Evolutionary conservation across 208 protist species (phyloP), one percentile per base, ranked within the genome.

Genomic region (Trypanosoma boissoni): DNA sequence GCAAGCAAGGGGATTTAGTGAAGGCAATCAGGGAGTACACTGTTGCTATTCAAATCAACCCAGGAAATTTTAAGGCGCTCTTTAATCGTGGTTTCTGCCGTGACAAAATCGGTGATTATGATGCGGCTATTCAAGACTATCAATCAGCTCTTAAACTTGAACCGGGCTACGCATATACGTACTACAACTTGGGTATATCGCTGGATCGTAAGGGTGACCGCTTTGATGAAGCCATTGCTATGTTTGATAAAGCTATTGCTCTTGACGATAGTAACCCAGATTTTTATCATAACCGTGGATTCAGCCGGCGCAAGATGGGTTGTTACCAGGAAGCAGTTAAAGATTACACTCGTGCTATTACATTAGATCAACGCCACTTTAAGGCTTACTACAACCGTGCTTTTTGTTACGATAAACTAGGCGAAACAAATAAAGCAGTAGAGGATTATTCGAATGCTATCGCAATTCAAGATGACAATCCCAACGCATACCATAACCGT

Each of bases 371-470:
- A 0, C 39, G 66, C 10, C 89, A 97, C 60, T 96, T 97, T 74
- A 97, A 97, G 59, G 87, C 93, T 10, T 78, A 82, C 70, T 96
- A 95, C 69, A 98, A 97, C 77, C 74, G 92, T 20, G 96, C 86
- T n/a, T 95, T 88, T 61, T 86, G 75, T 46, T 87, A 80, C 58
- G 87, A 90, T 67, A 88, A 91, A 53, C 32, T 95, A 4, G 74
- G 63, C 36, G 44, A 89, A 7, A 84, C 80, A 51, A 52, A 28
- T 3, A 72, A 76, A 29, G 90, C 91, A 3, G 74, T 94, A 31
- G 66, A 28, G 16, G 86, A 93, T 67, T 96, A 92, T 68, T 74
- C 64, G 1, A 58, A 49, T 9, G 91, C 89, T 9, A 77, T 96
- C 14, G 42, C 74, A 36, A 77, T 95, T 42, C 85, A 95, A 51